Evolutionary conservation across 2,329 filamentous ascomycete genomes (phyloP).

Genomic region (Diplodia mutila): DNA sequence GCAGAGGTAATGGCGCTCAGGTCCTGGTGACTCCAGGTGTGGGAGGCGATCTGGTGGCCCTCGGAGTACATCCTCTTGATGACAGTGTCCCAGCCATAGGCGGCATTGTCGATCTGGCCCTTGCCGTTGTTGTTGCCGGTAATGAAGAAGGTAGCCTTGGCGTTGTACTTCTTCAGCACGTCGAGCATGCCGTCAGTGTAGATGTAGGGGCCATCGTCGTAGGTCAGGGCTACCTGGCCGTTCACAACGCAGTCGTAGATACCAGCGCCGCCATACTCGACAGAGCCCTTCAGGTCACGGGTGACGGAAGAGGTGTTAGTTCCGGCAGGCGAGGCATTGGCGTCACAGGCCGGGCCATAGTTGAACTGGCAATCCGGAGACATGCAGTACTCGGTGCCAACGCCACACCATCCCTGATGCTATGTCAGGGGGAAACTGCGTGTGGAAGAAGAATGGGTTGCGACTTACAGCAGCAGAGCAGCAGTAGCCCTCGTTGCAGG

Average conservation of each 20-base stretch:
- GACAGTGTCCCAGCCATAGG: slow-evolving; percentile 51
- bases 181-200: slow-evolving; percentile 67
- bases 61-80: slow-evolving; percentile 60
- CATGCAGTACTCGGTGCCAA: slow-evolving; percentile 59
- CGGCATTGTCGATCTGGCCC: slow-evolving; percentile 58
- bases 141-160: slow-evolving; percentile 71
- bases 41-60: slow-evolving; percentile 65
- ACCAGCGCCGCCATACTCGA: slow-evolving; percentile 60
- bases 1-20: slow-evolving; percentile 49
- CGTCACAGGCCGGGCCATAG: slow-evolving; percentile 65
- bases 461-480: slow-evolving; percentile 41
- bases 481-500: slow-evolving; percentile 40
- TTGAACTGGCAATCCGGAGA: slow-evolving; percentile 65
- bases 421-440: background rate
- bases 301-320: slow-evolving; percentile 58
- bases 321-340: slow-evolving; percentile 59
- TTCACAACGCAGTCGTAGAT: slow-evolving; percentile 61
- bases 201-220: slow-evolving; percentile 67
- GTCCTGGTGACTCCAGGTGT: slow-evolving; percentile 60
- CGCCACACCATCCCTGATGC: slow-evolving; percentile 56
- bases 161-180: slow-evolving; percentile 61
- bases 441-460: background rate
- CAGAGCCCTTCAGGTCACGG: slow-evolving; percentile 57
- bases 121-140: slow-evolving; percentile 62
- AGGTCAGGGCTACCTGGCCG: slow-evolving; percentile 67